These are phyloP conservation scores for Wickerhamomyces bisporus DNA, from an alignment of 805 yeast genomes.

Conservation along the genomic window DNA sequence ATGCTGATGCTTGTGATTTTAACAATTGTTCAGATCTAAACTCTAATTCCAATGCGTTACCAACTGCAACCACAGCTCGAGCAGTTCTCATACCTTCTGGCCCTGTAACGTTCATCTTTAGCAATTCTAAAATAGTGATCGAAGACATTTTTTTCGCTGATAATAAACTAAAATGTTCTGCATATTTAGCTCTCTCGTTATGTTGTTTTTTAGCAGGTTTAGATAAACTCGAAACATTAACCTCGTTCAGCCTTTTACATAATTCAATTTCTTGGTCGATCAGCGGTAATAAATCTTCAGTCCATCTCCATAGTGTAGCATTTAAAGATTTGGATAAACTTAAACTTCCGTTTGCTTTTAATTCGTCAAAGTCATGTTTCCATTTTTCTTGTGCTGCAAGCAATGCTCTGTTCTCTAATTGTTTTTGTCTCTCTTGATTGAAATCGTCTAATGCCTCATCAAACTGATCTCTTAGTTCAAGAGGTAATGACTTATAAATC, in stretches of 20 bases:
- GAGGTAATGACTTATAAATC: conserved; percentile 49
- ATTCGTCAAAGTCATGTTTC: conserved; percentile 75
- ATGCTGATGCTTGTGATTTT: conserved; percentile 48
- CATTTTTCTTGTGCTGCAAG: conserved; percentile 87
- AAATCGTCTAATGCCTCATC: conserved; percentile 62
- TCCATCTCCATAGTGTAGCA: conserved; percentile 81
- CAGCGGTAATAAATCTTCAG: conserved; percentile 62
- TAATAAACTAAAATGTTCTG: conserved; percentile 71
- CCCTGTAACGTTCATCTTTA: conserved; percentile 69
- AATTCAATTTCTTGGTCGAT: conserved; percentile 60
- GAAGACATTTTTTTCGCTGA: conserved; percentile 79
- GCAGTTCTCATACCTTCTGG: conserved; percentile 82
- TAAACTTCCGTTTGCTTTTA: conserved; percentile 50
- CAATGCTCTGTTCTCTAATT: conserved; percentile 70
- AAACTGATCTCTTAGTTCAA: conserved; percentile 48
- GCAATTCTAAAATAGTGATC: conserved; percentile 74
- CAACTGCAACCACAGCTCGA: conserved; percentile 73
- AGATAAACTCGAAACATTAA: conserved; percentile 12
- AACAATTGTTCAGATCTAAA: conserved; percentile 65
- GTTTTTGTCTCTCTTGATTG: conserved; percentile 71
- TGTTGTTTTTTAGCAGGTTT: conserved; percentile 26
- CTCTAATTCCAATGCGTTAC: conserved; percentile 81
- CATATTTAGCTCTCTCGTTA: conserved; percentile 49
- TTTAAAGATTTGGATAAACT: conserved; percentile 58
- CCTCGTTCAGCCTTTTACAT: conserved; percentile 40